Conservation (phyloP, 2,329 filamentous ascomycete species). For the Penicillium sp. region DNA sequence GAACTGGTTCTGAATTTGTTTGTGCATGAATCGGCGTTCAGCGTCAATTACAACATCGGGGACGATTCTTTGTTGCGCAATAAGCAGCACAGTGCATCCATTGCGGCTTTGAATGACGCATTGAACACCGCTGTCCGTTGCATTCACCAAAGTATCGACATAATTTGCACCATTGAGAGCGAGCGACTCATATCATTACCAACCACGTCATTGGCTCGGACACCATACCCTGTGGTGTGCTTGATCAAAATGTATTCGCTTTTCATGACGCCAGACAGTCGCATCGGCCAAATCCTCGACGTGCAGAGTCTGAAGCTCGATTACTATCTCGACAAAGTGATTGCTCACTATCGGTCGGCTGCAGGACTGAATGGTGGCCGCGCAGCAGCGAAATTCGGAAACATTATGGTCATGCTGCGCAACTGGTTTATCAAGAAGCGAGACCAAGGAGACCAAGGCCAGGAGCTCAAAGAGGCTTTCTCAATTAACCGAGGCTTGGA, state of each 20-base stretch:
- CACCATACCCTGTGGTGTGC: constrained; percentile 71
- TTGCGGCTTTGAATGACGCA: constrained; percentile 65
- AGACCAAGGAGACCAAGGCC: constrained; percentile 37
- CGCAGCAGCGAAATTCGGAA: constrained; percentile 69
- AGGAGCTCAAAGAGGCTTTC: constrained; percentile 28
- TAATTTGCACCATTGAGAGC: constrained; percentile 64
- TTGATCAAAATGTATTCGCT: constrained; percentile 75
- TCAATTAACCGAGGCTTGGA: constrained; percentile 3
- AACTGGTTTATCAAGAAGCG: constrained; percentile 63
- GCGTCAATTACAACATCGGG: constrained; percentile 58
- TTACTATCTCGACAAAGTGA: constrained; percentile 69
- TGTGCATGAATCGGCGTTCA: constrained; percentile 74
- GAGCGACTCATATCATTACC: constrained; percentile 64
- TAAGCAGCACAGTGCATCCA: constrained; percentile 39
- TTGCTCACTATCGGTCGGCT: constrained; percentile 66
- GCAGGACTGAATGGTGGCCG: constrained; percentile 66
- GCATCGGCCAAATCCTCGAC: constrained; percentile 70
- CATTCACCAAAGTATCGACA: constrained; percentile 67
- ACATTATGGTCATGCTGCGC: constrained; percentile 70
- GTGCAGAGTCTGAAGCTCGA: constrained; percentile 67
- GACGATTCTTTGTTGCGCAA: constrained; percentile 28
- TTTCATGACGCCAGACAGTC: constrained; percentile 63
- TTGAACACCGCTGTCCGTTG: constrained; percentile 67
- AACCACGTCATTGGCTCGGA: constrained; percentile 70
- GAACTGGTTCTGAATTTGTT: constrained; percentile 70